A percentile compares a stretch with the other conserved stretches of the same genome.
Evolutionary conservation across 768 basidiomycete genomes (phyloP).

Genomic region (Podaxis sp.): DNA sequence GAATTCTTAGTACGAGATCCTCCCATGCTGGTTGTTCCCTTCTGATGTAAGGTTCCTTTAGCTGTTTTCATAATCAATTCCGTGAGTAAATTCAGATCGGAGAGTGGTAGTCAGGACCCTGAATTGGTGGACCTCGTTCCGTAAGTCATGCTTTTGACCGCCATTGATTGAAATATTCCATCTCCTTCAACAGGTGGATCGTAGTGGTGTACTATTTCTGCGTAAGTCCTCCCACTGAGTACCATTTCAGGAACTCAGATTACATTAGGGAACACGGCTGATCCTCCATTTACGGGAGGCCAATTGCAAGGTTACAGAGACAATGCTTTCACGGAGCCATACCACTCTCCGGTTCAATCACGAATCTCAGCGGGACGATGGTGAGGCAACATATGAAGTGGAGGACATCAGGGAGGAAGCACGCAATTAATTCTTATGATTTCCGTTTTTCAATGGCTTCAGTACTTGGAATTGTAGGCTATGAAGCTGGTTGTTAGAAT

Average conservation of each 20-base stretch:
- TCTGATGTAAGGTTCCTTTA: too few species aligned
- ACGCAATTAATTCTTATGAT: not conserved
- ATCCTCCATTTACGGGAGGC: not conserved
- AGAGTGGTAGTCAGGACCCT: too few species aligned
- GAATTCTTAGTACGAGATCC: not conserved
- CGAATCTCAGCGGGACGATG: not conserved
- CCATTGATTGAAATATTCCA: not conserved
- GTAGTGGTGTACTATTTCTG: not conserved
- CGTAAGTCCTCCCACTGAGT: not conserved
- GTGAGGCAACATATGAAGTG: not conserved
- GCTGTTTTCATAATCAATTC: too few species aligned
- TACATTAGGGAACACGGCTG: not conserved
- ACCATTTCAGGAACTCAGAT: not conserved
- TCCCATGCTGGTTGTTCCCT: not conserved
- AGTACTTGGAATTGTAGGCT: too few species aligned
- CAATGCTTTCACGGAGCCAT: not conserved
- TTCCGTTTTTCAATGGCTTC: too few species aligned
- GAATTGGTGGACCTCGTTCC: not conserved
- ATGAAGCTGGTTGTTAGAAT: too few species aligned
- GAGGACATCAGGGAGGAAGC: not conserved
- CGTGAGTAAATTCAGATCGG: rapidly evolving
- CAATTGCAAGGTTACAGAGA: not conserved
- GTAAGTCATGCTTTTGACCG: not conserved
- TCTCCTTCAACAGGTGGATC: not conserved
- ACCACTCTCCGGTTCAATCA: not conserved